Base-by-base conservation (phyloP, 106 monocot genomes). In the Xerophyta viscosa region DNA sequence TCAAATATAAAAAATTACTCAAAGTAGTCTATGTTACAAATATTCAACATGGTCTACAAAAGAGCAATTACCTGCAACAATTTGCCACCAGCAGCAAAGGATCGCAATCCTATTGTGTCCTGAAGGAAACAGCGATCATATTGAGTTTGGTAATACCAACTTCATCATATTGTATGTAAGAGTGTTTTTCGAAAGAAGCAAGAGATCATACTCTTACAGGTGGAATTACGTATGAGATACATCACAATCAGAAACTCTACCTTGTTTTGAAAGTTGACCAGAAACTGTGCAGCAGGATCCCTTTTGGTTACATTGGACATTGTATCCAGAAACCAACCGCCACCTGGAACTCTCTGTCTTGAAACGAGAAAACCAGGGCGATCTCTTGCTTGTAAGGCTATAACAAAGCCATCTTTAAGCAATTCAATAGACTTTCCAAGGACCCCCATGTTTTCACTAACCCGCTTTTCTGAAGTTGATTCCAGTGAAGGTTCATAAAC, bases 251-350 rank as follows among this genome's bases (percentile, higher is more conserved):
- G n/a, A n/a, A n/a, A 36, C 26, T 5, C 0, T 29, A 98, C 98
- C 90, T 98, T 90, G 77, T 46, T 89, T 51, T 46, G 73, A 56
- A 83, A 98, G 37, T 71, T 59, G 59, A 98, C 71, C 28, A 90
- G 54, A 60, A 90, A 98, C 33, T 98, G 90, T 24, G 77, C 77
- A 51, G 90, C 82, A 51, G 98, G 98, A 72, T 90, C 98, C n/a
- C 90, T 73, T 67, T 82, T 86, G 13, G 98, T 82, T 31, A 90
- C 82, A 70, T 80, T 86, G 24, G 82, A 57, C 39, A 90, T 46
- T 24, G 61, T 61, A 64, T 98, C 90, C 26, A 90, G 61, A 46
- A 77, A 77, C 90, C 86, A 98, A 10, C 78, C 98, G 66, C 79
- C 86, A 48, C 79, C 79, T 48, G 82, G 57, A 41, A 66, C 66